Conservation (phyloP, 306 rosid species). For the Vigna angularis region DNA sequence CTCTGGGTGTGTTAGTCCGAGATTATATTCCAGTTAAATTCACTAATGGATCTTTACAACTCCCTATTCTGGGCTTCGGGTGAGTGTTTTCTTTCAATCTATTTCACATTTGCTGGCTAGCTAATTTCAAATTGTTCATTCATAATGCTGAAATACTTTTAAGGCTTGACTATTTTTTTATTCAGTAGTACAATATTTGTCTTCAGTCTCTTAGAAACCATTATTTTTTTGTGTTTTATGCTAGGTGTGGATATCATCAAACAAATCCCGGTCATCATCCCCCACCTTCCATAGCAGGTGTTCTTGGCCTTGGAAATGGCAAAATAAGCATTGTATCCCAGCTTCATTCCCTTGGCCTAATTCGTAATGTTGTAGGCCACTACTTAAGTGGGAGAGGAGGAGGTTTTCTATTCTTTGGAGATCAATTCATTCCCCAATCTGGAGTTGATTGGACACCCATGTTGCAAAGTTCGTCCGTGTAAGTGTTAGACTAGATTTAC, state of each 20-base stretch:
- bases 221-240: no score
- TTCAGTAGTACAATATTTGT: not conserved
- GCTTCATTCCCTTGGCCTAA: conserved; percentile 50
- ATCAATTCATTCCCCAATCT: conserved; percentile 56
- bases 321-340: conserved; percentile 64
- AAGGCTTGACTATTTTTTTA: not conserved
- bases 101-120: not conserved
- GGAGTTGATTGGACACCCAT: conserved; percentile 71
- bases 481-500: conserved; percentile 39
- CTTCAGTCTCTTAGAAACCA: no score
- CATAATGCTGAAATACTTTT: not conserved
- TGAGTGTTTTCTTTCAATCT: conserved; percentile 44
- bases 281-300: conserved; percentile 64
- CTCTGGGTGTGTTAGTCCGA: conserved; percentile 66
- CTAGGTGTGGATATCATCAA: conserved; percentile 83
- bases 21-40: conserved; percentile 53
- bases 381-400: conserved; percentile 71
- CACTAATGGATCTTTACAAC: conserved; percentile 50
- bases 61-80: conserved; percentile 78
- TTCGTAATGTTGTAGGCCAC: conserved; percentile 69
- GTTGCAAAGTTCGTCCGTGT: conserved; percentile 48
- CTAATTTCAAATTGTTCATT: not conserved
- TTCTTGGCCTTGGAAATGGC: conserved; percentile 83
- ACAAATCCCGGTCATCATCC: conserved; percentile 19
- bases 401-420: conserved; percentile 81